A percentile compares a stretch with the other conserved stretches of the same genome.
Evolutionary conservation across 306 rosid genomes (phyloP).

Genomic region (Cucurbita moschata): DNA sequence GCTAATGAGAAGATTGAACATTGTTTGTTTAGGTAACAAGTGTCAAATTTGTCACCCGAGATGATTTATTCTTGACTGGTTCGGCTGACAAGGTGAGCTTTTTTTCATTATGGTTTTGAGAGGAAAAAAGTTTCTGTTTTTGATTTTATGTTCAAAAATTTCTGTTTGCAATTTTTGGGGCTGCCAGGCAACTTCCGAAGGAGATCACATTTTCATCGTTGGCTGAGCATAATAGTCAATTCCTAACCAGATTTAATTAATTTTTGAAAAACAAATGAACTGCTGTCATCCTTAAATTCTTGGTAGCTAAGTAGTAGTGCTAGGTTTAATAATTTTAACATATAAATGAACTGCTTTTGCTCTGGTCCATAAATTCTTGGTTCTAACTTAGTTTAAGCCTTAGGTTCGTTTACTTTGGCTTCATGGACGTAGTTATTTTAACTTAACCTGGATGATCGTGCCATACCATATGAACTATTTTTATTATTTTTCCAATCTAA

Average conservation of each 20-base stretch:
- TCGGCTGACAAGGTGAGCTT: constrained; percentile 77
- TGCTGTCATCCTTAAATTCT: background rate
- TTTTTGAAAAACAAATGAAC: background rate
- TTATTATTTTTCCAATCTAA: background rate
- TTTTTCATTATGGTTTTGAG: background rate
- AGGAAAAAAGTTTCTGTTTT: background rate
- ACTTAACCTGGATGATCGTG: background rate
- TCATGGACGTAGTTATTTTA: background rate
- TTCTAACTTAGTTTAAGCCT: background rate
- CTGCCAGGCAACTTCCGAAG: background rate
- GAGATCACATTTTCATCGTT: background rate
- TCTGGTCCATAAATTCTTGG: background rate
- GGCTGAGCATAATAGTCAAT: background rate
- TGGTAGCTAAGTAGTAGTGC: background rate
- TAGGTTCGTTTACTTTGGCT: background rate
- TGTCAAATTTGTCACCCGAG: constrained; percentile 70
- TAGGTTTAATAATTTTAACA: background rate
- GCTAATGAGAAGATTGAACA: constrained; percentile 8
- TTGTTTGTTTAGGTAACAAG: constrained; percentile 55
- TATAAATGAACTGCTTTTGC: background rate
- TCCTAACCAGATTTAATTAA: background rate
- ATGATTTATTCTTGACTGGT: constrained; percentile 55
- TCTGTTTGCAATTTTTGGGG: background rate
- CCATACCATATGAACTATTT: background rate
- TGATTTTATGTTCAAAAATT: background rate